phyloP scores from a whole-genome alignment of 495 filamentous ascomycete species.

The Pyrenula massariospora region DNA sequence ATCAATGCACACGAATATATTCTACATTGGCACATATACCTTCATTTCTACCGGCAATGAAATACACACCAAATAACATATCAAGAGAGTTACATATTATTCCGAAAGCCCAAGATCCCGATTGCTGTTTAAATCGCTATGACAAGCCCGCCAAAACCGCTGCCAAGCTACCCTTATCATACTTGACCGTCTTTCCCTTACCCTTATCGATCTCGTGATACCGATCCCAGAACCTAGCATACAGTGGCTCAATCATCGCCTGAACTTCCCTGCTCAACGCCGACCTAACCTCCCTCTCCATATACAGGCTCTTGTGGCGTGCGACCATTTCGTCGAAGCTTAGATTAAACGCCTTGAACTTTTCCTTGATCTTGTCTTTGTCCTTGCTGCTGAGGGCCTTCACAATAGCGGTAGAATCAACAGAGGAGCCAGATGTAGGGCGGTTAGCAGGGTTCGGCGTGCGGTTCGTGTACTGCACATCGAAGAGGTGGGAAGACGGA shows the following conservation, averaged over 20 bases:
- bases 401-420: slow-evolving; percentile 70
- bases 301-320: slow-evolving; percentile 65
- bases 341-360: slow-evolving; percentile 84
- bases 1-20: too few relatives aligned
- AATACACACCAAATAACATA: too few relatives aligned
- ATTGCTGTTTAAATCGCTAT: too few relatives aligned
- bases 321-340: slow-evolving; percentile 79
- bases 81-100: too few relatives aligned
- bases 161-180: slow-evolving; percentile 61
- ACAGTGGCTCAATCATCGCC: slow-evolving; percentile 83
- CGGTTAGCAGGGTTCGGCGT: slow-evolving; percentile 28
- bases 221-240: slow-evolving; percentile 89
- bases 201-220: slow-evolving; percentile 98
- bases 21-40: too few relatives aligned
- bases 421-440: slow-evolving; percentile 53
- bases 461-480: slow-evolving; percentile 83
- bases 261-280: slow-evolving; percentile 73
- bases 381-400: slow-evolving; percentile 78
- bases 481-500: slow-evolving; percentile 70
- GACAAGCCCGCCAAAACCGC: slow-evolving; percentile 31
- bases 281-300: slow-evolving; percentile 78
- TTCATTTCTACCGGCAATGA: too few relatives aligned
- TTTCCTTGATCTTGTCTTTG: slow-evolving; percentile 90
- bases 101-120: too few relatives aligned
- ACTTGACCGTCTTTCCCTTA: slow-evolving; percentile 94